Evolutionary conservation across 192 early-diverging fungal genomes (phyloP).

Genomic region (Backusella tarrabulga): DNA sequence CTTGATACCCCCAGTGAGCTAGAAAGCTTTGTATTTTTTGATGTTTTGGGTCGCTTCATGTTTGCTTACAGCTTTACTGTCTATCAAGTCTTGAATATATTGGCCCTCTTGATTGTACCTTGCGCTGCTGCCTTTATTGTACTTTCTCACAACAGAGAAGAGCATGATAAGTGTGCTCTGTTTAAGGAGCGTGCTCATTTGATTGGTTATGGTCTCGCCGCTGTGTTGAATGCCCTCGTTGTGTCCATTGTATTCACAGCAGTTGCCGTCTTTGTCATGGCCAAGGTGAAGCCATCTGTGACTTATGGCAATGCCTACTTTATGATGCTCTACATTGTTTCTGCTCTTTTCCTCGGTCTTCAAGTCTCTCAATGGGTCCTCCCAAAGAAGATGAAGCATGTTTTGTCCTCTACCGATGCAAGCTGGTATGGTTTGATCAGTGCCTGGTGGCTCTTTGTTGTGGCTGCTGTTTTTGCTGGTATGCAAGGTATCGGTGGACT

Average conservation of each 20-base stretch:
- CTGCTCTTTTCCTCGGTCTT: constrained; percentile 18
- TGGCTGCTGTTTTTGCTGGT: constrained; percentile 23
- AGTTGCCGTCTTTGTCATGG: not conserved
- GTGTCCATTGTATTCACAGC: not conserved
- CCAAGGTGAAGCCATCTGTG: not conserved
- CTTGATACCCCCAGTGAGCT: constrained; percentile 17
- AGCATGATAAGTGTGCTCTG: not conserved
- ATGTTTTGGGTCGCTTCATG: constrained; percentile 42
- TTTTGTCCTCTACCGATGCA: not conserved
- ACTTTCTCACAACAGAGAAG: not conserved
- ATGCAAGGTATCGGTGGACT: constrained; percentile 25
- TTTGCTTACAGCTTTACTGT: constrained; percentile 23
- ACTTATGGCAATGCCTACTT: constrained; percentile 21
- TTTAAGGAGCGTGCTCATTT: not conserved
- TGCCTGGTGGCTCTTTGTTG: constrained; percentile 44
- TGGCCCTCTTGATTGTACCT: constrained; percentile 9
- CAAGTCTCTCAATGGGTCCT: constrained; percentile 6
- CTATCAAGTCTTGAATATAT: constrained; percentile 13
- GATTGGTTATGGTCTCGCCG: not conserved
- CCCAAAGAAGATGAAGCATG: not conserved
- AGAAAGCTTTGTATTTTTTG: constrained; percentile 42
- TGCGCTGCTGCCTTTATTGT: not conserved
- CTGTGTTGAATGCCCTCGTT: not conserved
- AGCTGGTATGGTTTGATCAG: constrained; percentile 29
- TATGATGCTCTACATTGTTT: constrained; percentile 6